Evolutionary conservation across 495 filamentous ascomycete species (phyloP).

Genomic region (Penicillium bovifimosum): DNA sequence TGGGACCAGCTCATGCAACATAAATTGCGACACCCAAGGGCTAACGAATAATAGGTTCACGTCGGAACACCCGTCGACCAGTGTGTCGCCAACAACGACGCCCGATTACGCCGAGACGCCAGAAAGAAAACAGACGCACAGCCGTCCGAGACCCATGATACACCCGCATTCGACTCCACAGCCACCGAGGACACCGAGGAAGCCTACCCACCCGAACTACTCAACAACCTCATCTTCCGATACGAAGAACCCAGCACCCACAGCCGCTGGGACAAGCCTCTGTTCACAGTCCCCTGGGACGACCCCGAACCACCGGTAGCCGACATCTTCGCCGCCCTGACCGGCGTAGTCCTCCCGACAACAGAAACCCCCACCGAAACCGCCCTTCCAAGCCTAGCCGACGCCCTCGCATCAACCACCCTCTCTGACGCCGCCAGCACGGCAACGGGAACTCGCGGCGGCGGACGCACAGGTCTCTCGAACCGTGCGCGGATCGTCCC

Average conservation of each 20-base stretch:
- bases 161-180: neutral
- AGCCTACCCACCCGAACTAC: conserved; percentile 61
- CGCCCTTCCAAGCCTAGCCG: conserved; percentile 18
- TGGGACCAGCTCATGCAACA: conserved; percentile 10
- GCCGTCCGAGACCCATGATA: neutral
- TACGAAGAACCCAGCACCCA: conserved; percentile 96
- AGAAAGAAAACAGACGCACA: neutral
- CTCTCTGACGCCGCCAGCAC: conserved; percentile 32
- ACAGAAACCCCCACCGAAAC: conserved; percentile 20
- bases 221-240: conserved; percentile 89
- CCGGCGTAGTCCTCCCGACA: conserved; percentile 35
- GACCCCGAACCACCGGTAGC: conserved; percentile 63
- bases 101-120: conserved; percentile 23
- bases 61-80: conserved; percentile 70
- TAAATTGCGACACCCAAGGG: neutral
- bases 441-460: conserved; percentile 16
- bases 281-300: conserved; percentile 82
- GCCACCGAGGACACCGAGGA: conserved; percentile 37
- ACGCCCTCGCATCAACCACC: conserved; percentile 22
- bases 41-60: conserved; percentile 53
- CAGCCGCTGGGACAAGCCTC: conserved; percentile 89
- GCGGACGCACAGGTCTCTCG: conserved; percentile 12
- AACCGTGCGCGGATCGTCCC: conserved; percentile 51
- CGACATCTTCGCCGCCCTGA: conserved; percentile 75
- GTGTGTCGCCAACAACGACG: conserved; percentile 49